Evolutionary conservation across 768 basidiomycete species (phyloP).

Genomic region (Mycena rebaudengoi): DNA sequence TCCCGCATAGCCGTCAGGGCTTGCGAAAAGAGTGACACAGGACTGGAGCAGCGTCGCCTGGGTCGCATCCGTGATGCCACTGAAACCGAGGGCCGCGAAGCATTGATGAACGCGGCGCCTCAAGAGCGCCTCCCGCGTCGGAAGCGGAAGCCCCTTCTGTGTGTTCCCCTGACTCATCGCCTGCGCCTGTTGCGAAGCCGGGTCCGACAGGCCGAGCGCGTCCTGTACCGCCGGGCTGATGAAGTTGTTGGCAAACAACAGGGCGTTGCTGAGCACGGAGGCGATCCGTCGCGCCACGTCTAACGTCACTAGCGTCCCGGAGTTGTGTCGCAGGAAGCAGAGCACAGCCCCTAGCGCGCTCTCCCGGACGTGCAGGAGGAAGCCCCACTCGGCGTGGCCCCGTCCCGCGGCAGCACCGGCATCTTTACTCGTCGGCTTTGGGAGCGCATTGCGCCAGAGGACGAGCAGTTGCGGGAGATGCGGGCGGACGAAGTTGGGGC

Average conservation of each 20-base stretch:
- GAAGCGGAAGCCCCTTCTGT: slow-evolving; percentile 62
- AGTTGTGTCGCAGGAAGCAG: slow-evolving; percentile 86
- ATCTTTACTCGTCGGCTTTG: slow-evolving; percentile 94
- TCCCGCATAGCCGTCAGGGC: slow-evolving; percentile 83
- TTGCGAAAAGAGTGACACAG: slow-evolving; percentile 82
- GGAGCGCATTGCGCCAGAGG: slow-evolving; percentile 96
- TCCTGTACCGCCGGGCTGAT: slow-evolving; percentile 76
- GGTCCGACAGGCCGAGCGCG: slow-evolving; percentile 47
- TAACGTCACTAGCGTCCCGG: slow-evolving; percentile 78
- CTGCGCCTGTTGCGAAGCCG: slow-evolving; percentile 13
- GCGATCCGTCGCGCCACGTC: slow-evolving; percentile 92
- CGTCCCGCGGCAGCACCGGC: slow-evolving; percentile 55
- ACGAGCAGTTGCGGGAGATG: slow-evolving; percentile 95
- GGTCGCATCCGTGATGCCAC: slow-evolving; percentile 82
- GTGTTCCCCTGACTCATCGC: slow-evolving; percentile 29
- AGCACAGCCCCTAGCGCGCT: slow-evolving; percentile 89
- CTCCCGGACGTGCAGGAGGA: slow-evolving; percentile 90
- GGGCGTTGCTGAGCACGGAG: slow-evolving; percentile 86
- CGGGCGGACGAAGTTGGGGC: slow-evolving; percentile 91
- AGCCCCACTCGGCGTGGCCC: slow-evolving; percentile 84
- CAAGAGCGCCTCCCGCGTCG: slow-evolving; percentile 84
- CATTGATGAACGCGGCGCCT: slow-evolving; percentile 90
- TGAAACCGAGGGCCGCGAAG: slow-evolving; percentile 82
- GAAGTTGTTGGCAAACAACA: slow-evolving; percentile 91
- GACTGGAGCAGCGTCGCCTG: slow-evolving; percentile 85